phyloP scores from a whole-genome alignment of 176 grass and related monocot species.

The Triticum monococcum region DNA sequence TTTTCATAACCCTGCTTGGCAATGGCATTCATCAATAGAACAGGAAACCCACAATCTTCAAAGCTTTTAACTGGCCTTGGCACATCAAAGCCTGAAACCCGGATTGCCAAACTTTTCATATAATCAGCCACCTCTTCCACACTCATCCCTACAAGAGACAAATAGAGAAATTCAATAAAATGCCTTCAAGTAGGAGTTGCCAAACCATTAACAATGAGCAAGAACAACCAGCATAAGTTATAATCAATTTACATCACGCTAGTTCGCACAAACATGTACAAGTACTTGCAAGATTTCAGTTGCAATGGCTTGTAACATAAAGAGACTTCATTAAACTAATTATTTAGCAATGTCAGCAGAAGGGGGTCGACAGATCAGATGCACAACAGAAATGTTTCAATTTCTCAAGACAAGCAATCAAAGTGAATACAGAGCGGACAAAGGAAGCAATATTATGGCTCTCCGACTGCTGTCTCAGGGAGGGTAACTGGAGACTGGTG shows the following conservation, averaged over 20 bases:
- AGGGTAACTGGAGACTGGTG: background rate
- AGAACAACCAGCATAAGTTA: background rate
- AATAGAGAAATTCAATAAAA: conserved; percentile 8
- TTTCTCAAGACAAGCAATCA: background rate
- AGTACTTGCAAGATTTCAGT: conserved; percentile 5
- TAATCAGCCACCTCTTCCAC: conserved; percentile 76
- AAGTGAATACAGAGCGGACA: background rate
- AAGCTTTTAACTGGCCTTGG: conserved; percentile 82
- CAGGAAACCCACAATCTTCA: conserved; percentile 81
- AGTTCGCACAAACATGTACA: background rate
- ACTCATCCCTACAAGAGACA: conserved; percentile 68
- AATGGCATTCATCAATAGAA: conserved; percentile 83
- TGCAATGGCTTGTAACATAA: background rate
- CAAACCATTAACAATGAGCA: conserved; percentile 25
- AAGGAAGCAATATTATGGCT: background rate
- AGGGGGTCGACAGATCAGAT: background rate
- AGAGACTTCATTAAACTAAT: background rate
- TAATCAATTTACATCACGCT: conserved; percentile 1
- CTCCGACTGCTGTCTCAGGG: background rate
- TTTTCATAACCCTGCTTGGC: conserved; percentile 95
- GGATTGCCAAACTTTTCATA: conserved; percentile 85
- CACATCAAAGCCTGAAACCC: conserved; percentile 92
- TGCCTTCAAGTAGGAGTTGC: background rate
- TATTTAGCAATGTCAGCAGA: background rate
- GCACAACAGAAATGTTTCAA: background rate